Evolutionary conservation across 257 asterid species (phyloP), one percentile per base, ranked within the genome.

Genomic region (Nicotiana tabacum): DNA sequence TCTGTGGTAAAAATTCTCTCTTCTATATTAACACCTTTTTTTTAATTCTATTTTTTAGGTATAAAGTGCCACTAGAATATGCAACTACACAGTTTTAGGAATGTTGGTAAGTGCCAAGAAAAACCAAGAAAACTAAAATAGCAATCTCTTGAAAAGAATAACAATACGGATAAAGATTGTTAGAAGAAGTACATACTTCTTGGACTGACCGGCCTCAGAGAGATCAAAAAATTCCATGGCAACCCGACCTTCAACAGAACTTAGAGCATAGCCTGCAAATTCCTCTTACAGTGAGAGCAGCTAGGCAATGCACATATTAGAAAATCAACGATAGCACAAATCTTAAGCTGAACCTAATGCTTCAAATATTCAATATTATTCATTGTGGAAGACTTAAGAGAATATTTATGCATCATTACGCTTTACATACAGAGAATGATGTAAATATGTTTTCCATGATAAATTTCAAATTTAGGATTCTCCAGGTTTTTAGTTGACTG

Each of bases 191-290:
- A 83, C 97, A 46, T 93, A 95, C 97, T 93, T 95, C 56, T 92
- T 95, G 43, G 90, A 81, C 80, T 95, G 98, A 80, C 98, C 97
- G 70, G 94, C 83, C 77, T 92, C 98, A 1, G 98, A 92, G 74
- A 92, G 91, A 90, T 93, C 98, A 62, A 93, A 93, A 81, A 91
- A 95, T 83, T 95, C 98, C 98, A 93, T 95, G 53, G 97, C 98
- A 43, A 95, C 97, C 39, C 98, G 90, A 32, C 97, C 98, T 88
- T 95, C 97, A 68, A 95, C 96, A 58, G 98, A 95, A 87, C 97
- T 95, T 69, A 95, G 96, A 86, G 98, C 98, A 90, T 93, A 95
- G 83, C 98, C 98, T 95, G 95, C 78, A 91, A 81, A 84, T 81
- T 64, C 65, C 67, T 85, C 51, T 79, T 80, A 18, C 32, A 70